A percentile compares a stretch with the other conserved stretches of the same genome.
Conservation (phyloP, 2,329 filamentous ascomycete species). For the Aureobasidium melanogenum region DNA sequence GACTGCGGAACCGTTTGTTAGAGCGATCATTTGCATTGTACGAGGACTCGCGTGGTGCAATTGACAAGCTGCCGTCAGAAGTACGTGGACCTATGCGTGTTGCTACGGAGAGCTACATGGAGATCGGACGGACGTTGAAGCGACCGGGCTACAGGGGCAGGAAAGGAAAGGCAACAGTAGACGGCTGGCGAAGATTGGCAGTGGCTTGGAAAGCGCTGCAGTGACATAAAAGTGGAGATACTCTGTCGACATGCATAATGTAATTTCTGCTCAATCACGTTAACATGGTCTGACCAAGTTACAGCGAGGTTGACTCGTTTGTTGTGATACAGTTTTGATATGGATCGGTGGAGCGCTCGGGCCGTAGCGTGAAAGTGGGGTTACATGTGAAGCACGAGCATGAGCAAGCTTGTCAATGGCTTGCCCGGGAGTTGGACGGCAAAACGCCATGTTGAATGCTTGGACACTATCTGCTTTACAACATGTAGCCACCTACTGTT, state of each 20-base stretch:
- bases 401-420: neutral
- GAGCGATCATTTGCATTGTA: slow-evolving; percentile 55
- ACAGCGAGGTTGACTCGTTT: no score
- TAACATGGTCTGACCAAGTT: neutral
- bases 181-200: slow-evolving; percentile 39
- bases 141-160: slow-evolving; percentile 37
- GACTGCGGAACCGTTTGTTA: slow-evolving; percentile 46
- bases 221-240: slow-evolving; percentile 2
- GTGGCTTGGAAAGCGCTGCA: slow-evolving; percentile 48
- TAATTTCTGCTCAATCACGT: neutral
- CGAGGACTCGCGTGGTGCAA: slow-evolving; percentile 43
- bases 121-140: slow-evolving; percentile 57
- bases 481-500: slow-evolving; percentile 2
- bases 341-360: neutral
- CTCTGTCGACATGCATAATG: slow-evolving; percentile 3
- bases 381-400: neutral
- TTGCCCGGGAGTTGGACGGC: neutral
- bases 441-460: neutral
- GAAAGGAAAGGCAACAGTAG: slow-evolving; percentile 39
- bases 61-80: slow-evolving; percentile 52
- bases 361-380: neutral
- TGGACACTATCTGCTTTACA: neutral
- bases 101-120: slow-evolving; percentile 67
- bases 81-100: slow-evolving; percentile 57
- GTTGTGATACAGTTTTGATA: neutral